Evolutionary conservation across 305 asterid genomes (phyloP).

Genomic region (Solanum hybrid): DNA sequence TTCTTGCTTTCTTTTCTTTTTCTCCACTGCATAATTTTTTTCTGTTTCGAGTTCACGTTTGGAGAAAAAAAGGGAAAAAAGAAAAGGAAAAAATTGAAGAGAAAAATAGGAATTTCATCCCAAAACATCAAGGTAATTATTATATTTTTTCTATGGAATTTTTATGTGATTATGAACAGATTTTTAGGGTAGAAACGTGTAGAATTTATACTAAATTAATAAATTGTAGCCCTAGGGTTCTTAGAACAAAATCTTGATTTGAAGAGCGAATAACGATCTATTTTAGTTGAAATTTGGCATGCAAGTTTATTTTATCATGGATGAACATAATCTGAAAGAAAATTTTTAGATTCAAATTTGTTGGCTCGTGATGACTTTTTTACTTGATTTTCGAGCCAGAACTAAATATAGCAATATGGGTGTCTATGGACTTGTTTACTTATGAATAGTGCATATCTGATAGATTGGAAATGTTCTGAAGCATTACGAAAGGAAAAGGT

Average conservation of each 20-base stretch:
- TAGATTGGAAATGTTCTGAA: neutral
- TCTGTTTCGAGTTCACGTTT: no score
- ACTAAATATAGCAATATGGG: neutral
- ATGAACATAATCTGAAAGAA: neutral
- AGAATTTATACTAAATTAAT: neutral
- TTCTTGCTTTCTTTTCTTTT: neutral
- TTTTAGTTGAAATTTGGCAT: neutral
- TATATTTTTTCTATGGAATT: no score
- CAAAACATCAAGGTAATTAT: neutral
- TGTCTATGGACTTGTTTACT: neutral
- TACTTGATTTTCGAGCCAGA: neutral
- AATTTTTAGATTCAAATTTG: neutral
- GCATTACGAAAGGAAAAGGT: neutral
- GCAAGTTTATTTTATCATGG: neutral
- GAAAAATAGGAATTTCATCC: neutral
- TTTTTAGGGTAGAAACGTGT: neutral
- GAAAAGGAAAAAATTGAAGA: neutral
- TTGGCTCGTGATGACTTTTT: neutral
- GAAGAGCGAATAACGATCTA: neutral
- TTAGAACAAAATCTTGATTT: neutral
- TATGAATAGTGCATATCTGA: neutral
- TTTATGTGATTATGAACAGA: neutral
- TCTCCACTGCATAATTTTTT: neutral
- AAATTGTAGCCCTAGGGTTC: neutral
- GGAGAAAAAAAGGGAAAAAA: neutral